Percentiles rank a stretch among this genome's conserved stretches.
These are phyloP conservation scores for Solanum pimpinellifolium DNA, from an alignment of 257 asterid genomes.

Conservation along the genomic window DNA sequence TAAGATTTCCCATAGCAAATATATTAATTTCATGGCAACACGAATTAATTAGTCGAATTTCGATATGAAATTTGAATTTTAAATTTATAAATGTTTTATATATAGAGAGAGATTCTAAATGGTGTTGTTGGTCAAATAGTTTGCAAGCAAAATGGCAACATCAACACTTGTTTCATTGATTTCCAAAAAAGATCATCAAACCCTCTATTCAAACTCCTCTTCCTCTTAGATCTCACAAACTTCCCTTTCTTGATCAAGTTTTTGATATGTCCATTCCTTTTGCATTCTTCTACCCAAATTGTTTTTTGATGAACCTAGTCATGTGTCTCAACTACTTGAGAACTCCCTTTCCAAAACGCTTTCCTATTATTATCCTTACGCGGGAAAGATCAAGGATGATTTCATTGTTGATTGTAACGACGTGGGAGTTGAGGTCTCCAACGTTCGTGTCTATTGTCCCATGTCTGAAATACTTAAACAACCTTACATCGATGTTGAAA, in stretches of 20 bases:
- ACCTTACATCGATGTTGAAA: background rate
- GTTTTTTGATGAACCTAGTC: background rate
- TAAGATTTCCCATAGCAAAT: background rate
- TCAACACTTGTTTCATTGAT: background rate
- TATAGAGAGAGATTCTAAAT: background rate
- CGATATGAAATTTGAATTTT: background rate
- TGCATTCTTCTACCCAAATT: background rate
- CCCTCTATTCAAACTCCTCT: slow-evolving; percentile 2
- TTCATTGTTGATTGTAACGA: background rate
- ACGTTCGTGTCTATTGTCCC: background rate
- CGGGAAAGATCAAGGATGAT: background rate
- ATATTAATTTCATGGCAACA: background rate
- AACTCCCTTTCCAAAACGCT: background rate
- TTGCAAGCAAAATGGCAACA: background rate
- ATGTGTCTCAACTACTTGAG: background rate
- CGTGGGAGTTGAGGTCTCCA: background rate
- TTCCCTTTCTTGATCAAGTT: slow-evolving; percentile 1
- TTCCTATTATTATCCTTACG: background rate
- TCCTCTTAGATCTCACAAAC: background rate
- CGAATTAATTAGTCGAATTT: background rate
- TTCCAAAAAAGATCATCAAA: background rate
- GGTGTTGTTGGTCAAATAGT: background rate
- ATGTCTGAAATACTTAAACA: background rate
- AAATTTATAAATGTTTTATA: background rate
- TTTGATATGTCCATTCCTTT: background rate